Conservation (phyloP, 208 protist genomes). For the Spongospora subterranea region DNA sequence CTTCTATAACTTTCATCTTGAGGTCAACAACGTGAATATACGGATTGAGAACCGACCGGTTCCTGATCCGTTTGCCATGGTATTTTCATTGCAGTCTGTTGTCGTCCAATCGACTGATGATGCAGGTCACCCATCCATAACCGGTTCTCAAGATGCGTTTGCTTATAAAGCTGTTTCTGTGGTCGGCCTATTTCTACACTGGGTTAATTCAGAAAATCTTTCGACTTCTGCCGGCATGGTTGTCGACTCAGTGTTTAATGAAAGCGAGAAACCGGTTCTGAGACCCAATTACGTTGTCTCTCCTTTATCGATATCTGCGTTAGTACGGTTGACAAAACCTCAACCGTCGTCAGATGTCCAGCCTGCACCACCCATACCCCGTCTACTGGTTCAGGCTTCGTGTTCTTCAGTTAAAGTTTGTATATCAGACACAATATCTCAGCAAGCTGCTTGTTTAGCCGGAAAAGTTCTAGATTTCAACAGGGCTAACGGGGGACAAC, state of each 20-base stretch:
- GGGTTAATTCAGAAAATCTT: not conserved
- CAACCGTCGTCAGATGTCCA: not conserved
- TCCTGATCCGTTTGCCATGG: slow-evolving; percentile 6
- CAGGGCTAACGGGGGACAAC: too few species aligned
- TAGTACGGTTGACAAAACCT: not conserved
- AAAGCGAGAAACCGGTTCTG: not conserved
- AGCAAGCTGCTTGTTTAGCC: too few species aligned
- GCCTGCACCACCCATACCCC: not conserved
- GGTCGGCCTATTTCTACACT: not conserved
- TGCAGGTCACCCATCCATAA: not conserved
- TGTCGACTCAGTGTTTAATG: too few species aligned
- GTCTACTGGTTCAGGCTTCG: not conserved
- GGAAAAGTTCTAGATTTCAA: too few species aligned
- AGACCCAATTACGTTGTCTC: not conserved
- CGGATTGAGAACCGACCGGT: not conserved
- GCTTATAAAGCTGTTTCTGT: slow-evolving; percentile 17
- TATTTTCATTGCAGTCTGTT: not conserved
- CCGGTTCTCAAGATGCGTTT: slow-evolving; percentile 5
- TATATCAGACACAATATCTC: not conserved
- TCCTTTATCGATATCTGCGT: not conserved
- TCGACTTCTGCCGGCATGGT: too few species aligned
- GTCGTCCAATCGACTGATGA: slow-evolving; percentile 5
- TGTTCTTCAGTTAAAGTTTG: not conserved
- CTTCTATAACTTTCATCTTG: slow-evolving; percentile 45
- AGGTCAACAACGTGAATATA: not conserved